Base-by-base conservation (phyloP, 2,329 filamentous ascomycete genomes). In the Sporothrix variecibatus region DNA sequence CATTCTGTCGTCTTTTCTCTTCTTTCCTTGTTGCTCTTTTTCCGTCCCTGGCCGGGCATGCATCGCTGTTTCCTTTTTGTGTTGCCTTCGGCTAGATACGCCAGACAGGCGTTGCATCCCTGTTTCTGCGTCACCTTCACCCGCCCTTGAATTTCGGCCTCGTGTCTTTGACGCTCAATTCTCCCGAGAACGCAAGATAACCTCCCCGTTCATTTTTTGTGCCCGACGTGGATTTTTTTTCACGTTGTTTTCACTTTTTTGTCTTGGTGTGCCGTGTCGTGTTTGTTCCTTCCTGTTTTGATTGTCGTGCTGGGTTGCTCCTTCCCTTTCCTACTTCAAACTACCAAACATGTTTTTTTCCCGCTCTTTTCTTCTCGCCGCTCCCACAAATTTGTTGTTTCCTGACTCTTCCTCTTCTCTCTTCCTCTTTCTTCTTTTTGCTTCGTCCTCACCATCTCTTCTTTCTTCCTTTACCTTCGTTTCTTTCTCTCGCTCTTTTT, bases 231-330 rank as follows among this genome's bases (percentile, higher is more conserved):
- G n/a, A 53, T 23, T n/a, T n/a, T 26, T 11, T 53, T 31, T 73
- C 51, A 56, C 40, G 40, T 40, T 51, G 40, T 60, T 53, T 60
- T 73, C 65, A 73, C 53, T 17, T 64, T 17, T 56, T 51, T 68
- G 60, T 56, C 49, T 74, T 69, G 43, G 40, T 64, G 46, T 51
- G 62, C 38, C 43, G 26, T 68, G 70, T 28, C 43, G 56, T 49
- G 49, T 72, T 62, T 68, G 60, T 60, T 75, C 72, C 75, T 76
- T 75, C 75, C 73, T 62, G 15, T 77, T 75, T 73, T 65, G 73
- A 26, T 53, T 71, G 60, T 68, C 26, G 12, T 58, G 60, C 60
- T 53, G 15, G 74, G 51, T 65, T 64, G 73, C 69, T 75, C 75
- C 71, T 76, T 73, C 75, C 73, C 43, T 64, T 71, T 72, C 53